Evolutionary conservation across 1,284 basidiomycete genomes (phyloP).

Genomic region (Meripilus lineatus): DNA sequence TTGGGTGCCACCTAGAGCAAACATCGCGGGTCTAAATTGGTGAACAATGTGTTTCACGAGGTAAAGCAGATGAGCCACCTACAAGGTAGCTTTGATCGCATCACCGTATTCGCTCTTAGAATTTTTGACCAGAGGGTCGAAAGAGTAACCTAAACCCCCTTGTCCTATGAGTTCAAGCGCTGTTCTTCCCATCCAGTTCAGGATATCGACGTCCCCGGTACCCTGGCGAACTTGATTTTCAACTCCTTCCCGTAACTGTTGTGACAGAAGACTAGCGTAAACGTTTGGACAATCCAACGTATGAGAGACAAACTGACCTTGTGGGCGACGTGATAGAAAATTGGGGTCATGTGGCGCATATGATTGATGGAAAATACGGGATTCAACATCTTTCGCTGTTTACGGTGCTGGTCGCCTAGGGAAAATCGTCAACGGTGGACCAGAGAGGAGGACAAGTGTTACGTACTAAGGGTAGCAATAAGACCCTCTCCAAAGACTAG

Average conservation of each 20-base stretch:
- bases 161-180: slow-evolving; percentile 18
- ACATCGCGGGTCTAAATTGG: neutral
- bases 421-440: neutral
- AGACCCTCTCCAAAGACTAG: neutral
- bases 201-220: slow-evolving; percentile 13
- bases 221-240: slow-evolving; percentile 10
- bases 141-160: no score
- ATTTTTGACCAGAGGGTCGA: slow-evolving; percentile 26
- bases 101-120: slow-evolving; percentile 22
- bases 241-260: slow-evolving; percentile 14
- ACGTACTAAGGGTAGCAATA: neutral
- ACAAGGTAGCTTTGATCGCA: slow-evolving; percentile 21
- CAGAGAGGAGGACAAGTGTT: neutral
- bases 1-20: neutral
- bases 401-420: slow-evolving; percentile 1
- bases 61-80: no score
- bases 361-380: slow-evolving; percentile 7
- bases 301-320: neutral
- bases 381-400: slow-evolving; percentile 5
- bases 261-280: neutral
- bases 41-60: no score
- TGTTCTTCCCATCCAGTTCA: slow-evolving; percentile 16
- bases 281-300: neutral
- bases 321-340: slow-evolving; percentile 6
- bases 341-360: slow-evolving; percentile 7